Conservation (phyloP, 352 stramenopile species). For the Pythium diclinum region DNA sequence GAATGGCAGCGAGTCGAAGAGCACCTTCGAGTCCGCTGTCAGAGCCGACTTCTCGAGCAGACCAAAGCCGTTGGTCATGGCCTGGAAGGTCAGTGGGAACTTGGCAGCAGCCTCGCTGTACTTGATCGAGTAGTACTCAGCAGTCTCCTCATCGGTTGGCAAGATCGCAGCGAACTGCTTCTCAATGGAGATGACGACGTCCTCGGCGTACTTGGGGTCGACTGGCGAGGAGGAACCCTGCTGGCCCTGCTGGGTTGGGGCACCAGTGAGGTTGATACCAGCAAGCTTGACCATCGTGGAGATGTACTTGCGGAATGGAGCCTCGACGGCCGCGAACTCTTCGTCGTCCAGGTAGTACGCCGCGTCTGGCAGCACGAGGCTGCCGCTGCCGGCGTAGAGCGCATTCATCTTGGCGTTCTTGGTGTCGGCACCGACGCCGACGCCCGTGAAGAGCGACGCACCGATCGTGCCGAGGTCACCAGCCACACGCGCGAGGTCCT, state of each 20-base stretch:
- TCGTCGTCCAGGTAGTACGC: no score
- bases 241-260: conserved; percentile 3
- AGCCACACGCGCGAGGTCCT: conserved; percentile 16
- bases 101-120: conserved; percentile 47
- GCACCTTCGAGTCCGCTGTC: conserved; percentile 34
- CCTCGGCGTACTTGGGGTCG: conserved; percentile 9
- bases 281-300: conserved; percentile 31
- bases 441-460: conserved; percentile 66
- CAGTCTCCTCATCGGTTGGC: conserved; percentile 48
- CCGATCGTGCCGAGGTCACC: conserved; percentile 23
- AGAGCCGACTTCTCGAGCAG: conserved; percentile 32
- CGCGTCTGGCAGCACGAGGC: conserved; percentile 73
- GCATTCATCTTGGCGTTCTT: conserved; percentile 56
- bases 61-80: conserved; percentile 43
- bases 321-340: conserved; percentile 16
- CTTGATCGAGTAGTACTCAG: conserved; percentile 75
- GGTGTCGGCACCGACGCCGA: conserved; percentile 51
- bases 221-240: background rate
- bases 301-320: conserved; percentile 30
- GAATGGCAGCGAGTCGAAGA: conserved; percentile 45
- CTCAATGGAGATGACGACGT: conserved; percentile 68
- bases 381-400: conserved; percentile 54
- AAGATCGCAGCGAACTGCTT: conserved; percentile 50
- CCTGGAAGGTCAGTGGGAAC: conserved; percentile 33
- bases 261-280: conserved; percentile 15